Evolutionary conservation across 495 filamentous ascomycete genomes (phyloP).

Genomic region (Aspergillus taichungensis): DNA sequence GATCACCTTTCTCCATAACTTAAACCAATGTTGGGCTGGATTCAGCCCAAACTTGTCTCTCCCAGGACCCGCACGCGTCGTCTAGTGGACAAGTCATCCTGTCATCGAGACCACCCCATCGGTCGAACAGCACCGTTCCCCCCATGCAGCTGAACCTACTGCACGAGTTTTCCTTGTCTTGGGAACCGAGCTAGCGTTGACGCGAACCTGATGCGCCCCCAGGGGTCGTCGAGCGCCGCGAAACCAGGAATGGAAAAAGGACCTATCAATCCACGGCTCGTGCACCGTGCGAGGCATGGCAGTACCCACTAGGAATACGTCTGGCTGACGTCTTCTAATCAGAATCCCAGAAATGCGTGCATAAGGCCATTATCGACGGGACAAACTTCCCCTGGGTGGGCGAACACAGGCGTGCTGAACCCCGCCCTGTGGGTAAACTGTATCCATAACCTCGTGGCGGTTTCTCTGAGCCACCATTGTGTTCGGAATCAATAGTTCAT

Average conservation of each 20-base stretch:
- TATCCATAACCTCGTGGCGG: no score
- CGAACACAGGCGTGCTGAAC: background rate
- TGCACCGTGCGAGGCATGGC: no score
- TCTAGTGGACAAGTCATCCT: slow-evolving; percentile 8
- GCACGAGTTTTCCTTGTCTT: slow-evolving; percentile 1
- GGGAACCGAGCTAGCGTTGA: slow-evolving; percentile 3
- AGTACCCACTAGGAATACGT: background rate
- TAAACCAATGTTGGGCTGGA: slow-evolving; percentile 12
- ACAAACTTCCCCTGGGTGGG: no score
- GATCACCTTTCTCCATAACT: slow-evolving; percentile 13
- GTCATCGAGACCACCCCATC: background rate
- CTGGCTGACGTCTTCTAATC: slow-evolving; percentile 6
- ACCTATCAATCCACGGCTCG: background rate
- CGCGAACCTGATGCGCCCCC: background rate
- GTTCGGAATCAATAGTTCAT: no score
- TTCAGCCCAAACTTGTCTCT: slow-evolving; percentile 9
- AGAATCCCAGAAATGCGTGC: background rate
- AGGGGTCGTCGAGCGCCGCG: background rate
- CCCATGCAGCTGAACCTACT: slow-evolving; percentile 9
- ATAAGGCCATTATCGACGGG: slow-evolving; percentile 2
- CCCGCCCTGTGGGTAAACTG: background rate
- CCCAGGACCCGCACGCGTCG: background rate
- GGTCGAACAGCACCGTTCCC: background rate
- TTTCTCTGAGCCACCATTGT: no score
- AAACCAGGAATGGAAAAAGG: background rate